Evolutionary conservation across 306 rosid species (phyloP).

Genomic region (Canavalia ensiformis): DNA sequence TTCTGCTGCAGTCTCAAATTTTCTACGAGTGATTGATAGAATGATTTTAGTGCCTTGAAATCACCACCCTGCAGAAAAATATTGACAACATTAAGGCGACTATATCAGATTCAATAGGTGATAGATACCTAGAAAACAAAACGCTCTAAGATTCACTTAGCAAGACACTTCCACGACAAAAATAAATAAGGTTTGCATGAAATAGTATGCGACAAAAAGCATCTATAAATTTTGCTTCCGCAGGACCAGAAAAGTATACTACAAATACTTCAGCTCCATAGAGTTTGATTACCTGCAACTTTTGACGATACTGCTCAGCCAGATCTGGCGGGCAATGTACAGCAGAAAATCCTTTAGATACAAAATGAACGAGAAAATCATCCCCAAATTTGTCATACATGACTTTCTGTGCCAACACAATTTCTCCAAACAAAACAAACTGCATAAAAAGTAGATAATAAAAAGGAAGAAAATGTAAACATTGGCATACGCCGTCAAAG

Average conservation of each 20-base stretch:
- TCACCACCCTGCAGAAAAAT: slow-evolving; percentile 77
- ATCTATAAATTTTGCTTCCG: background rate
- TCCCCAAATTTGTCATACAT: slow-evolving; percentile 94
- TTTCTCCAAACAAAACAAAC: slow-evolving; percentile 94
- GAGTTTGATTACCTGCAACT: slow-evolving; percentile 75
- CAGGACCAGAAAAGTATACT: slow-evolving; percentile 7
- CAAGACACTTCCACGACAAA: slow-evolving; percentile 15
- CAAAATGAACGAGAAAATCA: slow-evolving; percentile 65
- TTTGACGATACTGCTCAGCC: slow-evolving; percentile 85
- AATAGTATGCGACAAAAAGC: slow-evolving; percentile 21
- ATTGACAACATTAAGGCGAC: slow-evolving; percentile 27
- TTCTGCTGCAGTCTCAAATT: slow-evolving; percentile 84
- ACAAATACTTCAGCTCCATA: slow-evolving; percentile 26
- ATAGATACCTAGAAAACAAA: slow-evolving; percentile 39
- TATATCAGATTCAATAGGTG: slow-evolving; percentile 1
- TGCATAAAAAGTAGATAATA: slow-evolving; percentile 46
- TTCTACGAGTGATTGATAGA: slow-evolving; percentile 82
- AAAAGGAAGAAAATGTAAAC: slow-evolving; percentile 12
- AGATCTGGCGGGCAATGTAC: slow-evolving; percentile 86
- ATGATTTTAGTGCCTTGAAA: slow-evolving; percentile 81
- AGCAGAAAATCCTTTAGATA: slow-evolving; percentile 66
- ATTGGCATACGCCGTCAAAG: slow-evolving; percentile 24
- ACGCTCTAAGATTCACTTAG: slow-evolving; percentile 27
- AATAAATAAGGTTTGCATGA: slow-evolving; percentile 15
- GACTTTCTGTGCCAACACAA: slow-evolving; percentile 94